Conservation (phyloP, 1,284 basidiomycete genomes). For the Volvariella surrecta region DNA sequence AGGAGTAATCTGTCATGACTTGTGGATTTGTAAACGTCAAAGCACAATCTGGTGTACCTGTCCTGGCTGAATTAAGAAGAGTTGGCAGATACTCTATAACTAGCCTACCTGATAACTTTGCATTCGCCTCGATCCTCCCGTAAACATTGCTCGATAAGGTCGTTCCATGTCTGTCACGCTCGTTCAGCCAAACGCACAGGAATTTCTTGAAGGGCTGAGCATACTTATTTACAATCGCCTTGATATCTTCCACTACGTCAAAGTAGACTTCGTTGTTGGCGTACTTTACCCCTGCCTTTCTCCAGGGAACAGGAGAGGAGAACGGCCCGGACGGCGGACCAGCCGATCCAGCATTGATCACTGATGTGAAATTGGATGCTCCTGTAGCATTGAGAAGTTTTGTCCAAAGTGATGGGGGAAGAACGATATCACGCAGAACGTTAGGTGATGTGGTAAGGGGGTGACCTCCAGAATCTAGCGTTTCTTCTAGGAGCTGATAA, state of each 20-base stretch:
- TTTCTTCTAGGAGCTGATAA: conserved; percentile 84
- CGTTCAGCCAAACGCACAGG: background rate
- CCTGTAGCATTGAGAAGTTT: conserved; percentile 67
- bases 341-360: conserved; percentile 30
- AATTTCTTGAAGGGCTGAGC: conserved; percentile 13
- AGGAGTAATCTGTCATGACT: conserved; percentile 71
- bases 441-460: conserved; percentile 93
- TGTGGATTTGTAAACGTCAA: conserved; percentile 76
- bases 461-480: conserved; percentile 85
- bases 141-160: conserved; percentile 67
- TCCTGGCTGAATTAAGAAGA: conserved; percentile 3
- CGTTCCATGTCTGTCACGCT: conserved; percentile 55
- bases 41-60: conserved; percentile 84
- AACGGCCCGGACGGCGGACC: conserved; percentile 60
- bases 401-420: conserved; percentile 78
- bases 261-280: conserved; percentile 93
- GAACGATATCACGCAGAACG: conserved; percentile 86
- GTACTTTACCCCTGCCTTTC: conserved; percentile 79
- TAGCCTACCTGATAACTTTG: conserved; percentile 64
- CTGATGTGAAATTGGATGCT: conserved; percentile 31
- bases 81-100: background rate
- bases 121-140: conserved; percentile 79
- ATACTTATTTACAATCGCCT: conserved; percentile 78
- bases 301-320: conserved; percentile 91
- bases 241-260: conserved; percentile 82